phyloP scores from a whole-genome alignment of 2,329 filamentous ascomycete species.

The Pyrenochaeta sp. region DNA sequence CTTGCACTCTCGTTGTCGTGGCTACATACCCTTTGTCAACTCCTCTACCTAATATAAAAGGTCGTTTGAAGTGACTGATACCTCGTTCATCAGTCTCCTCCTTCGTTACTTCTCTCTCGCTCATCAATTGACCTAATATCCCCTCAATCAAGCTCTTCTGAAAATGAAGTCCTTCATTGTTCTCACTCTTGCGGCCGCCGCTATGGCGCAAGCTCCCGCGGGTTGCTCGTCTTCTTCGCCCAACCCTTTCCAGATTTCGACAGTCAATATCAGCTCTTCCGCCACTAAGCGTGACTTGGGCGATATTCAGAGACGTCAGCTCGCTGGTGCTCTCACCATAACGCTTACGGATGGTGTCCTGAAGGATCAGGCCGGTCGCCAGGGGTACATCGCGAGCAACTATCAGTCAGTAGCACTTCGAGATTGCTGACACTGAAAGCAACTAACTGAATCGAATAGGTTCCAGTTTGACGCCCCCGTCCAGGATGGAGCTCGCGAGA shows the following conservation, averaged over 20 bases:
- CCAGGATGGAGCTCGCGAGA: conserved; percentile 75
- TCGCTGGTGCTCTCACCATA: conserved; percentile 62
- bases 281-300: conserved; percentile 33
- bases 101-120: conserved; percentile 28
- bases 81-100: conserved; percentile 47
- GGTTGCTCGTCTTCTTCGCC: conserved; percentile 61
- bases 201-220: conserved; percentile 51
- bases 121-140: conserved; percentile 17
- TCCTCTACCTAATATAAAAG: conserved; percentile 7
- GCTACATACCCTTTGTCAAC: conserved; percentile 24
- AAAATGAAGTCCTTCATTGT: conserved; percentile 43
- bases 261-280: conserved; percentile 54
- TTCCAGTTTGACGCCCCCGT: conserved; percentile 50
- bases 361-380: conserved; percentile 70
- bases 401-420: conserved; percentile 60
- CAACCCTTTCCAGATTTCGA: conserved; percentile 67
- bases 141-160: conserved; percentile 15
- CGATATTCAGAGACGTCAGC: conserved; percentile 38
- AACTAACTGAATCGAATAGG: conserved; percentile 32
- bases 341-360: conserved; percentile 69
- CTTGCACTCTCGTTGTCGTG: conserved; percentile 36
- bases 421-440: too few species aligned
- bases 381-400: conserved; percentile 81
- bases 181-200: conserved; percentile 39
- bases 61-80: conserved; percentile 37